Base-by-base conservation (phyloP, 345 rosid species). In the Balakata baccata region DNA sequence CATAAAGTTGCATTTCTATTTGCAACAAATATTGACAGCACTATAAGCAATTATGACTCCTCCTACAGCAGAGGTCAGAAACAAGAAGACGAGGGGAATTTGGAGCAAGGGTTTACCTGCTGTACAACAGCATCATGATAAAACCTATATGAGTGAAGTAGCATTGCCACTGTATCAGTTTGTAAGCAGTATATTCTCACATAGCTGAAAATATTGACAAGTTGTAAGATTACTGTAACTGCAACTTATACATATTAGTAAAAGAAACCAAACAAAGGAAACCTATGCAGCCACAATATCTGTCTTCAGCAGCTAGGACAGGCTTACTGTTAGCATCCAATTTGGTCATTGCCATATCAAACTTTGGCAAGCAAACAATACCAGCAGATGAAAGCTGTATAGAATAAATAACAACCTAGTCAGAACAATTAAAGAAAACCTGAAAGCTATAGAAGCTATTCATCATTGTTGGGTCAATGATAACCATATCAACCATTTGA, bases 111-210 rank as follows among this genome's bases (percentile, higher is more conserved):
- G 56, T 64, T 64, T 75, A 93, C 99, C 91, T 96, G 98, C 79
- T 87, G 97, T 50, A 96, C 81, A 66, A 96, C 91, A 81, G 97
- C 99, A 85, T 96, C 99, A 11, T 95, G 91, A 81, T 93, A 96
- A 82, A 96, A 93, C 79, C 97, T 86, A 83, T 96, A 93, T 3
- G 82, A 86, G 82, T 96, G 91, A 57, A 96, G 92, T 54, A 86
- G 85, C 98, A 96, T 96, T 64, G 98, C 97, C 80, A 91, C 90
- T 85, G 92, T 93, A 83, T 96, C 99, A 83, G 90, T 87, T 85
- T 96, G 98, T 81, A 96, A 84, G 87, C 99, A 96, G 84, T 96
- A 96, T 79, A 96, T 90, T 82, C 99, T 89, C 73, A 97, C 99
- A 82, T 96, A 96, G 70, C 99, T 96, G 98, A 78, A 72, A 80